Base-by-base conservation (phyloP, 2,329 filamentous ascomycete genomes). In the Calonectria henricotiae region DNA sequence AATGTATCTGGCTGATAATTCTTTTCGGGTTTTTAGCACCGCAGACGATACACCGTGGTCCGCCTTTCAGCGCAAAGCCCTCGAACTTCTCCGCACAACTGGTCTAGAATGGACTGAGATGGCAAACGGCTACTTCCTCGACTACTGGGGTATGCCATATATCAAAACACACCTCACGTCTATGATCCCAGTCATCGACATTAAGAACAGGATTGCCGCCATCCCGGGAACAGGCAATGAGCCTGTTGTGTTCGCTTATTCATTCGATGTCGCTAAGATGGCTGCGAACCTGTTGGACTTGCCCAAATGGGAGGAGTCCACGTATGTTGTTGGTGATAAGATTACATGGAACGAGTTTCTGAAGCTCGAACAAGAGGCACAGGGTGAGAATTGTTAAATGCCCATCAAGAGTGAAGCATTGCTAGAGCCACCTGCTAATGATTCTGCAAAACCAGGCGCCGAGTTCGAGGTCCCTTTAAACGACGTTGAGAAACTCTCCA, bases 211-310 rank as follows among this genome's bases (percentile, higher is more conserved):
- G 13, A 78, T 77, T 3, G 87, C 87, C 1, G 85, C 83, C 12
- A 84, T 89, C 23, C 87, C 87, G 0, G 86, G 86, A 25, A 58
- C 51, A 39, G 88, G 88, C 0, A 79, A 85, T n/a, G 80, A 78
- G 6, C 77, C 77, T 3, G 79, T 86, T 9, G 77, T 81, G 3
- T 85, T 88, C 75, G 89, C 86, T 0, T 85, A 88, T 73, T 86
- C 83, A 1, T 77, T 77, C 5, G 87, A 89, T 73, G 78, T 89
- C 46, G 86, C 83, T 3, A 81, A 77, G 41, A 88, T 86, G 65
- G 80, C 87, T 5, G 82, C 81, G 8, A 81, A 80, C 5, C 67
- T 81, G 4, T 72, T 89, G 15, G 81, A 82, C n/a, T 70, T 84
- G 25, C 74, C 81, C 3, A 80, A 79, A 25, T 89, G 87, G 87